phyloP scores from a whole-genome alignment of 257 asterid genomes.

The Apocynum venetum region DNA sequence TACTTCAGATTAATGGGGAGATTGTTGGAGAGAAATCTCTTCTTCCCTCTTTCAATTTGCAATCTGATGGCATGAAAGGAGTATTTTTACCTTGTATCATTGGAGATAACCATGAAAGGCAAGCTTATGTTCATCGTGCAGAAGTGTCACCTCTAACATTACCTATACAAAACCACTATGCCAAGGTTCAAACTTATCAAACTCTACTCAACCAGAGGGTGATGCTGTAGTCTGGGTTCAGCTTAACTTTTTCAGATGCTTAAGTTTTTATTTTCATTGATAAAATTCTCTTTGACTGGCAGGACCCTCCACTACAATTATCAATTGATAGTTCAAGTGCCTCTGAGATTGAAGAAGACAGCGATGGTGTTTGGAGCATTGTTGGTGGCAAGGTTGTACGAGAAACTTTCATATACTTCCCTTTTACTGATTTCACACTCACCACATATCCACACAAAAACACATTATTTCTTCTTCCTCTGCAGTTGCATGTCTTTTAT shows the following conservation, averaged over 20 bases:
- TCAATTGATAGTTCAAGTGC: constrained; percentile 59
- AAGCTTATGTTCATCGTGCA: constrained; percentile 51
- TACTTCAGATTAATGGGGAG: constrained; percentile 66
- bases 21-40: constrained; percentile 55
- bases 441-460: not conserved
- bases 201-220: not conserved
- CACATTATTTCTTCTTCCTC: not conserved
- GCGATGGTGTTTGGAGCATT: constrained; percentile 84
- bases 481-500: not conserved
- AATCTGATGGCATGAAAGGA: constrained; percentile 34
- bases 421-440: constrained; percentile 1
- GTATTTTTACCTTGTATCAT: constrained; percentile 40
- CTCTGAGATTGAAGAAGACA: constrained; percentile 74
- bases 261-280: constrained; percentile 9
- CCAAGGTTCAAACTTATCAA: constrained; percentile 38
- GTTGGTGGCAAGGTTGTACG: constrained; percentile 84
- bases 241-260: not conserved
- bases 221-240: not conserved
- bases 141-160: constrained; percentile 38
- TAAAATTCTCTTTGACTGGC: constrained; percentile 22
- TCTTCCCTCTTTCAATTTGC: constrained; percentile 25
- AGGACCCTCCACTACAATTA: constrained; percentile 71
- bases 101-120: constrained; percentile 38
- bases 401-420: constrained; percentile 3
- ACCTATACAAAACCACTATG: constrained; percentile 37